phyloP scores from a whole-genome alignment of 305 asterid species.

The Solanum aculeatissimum region DNA sequence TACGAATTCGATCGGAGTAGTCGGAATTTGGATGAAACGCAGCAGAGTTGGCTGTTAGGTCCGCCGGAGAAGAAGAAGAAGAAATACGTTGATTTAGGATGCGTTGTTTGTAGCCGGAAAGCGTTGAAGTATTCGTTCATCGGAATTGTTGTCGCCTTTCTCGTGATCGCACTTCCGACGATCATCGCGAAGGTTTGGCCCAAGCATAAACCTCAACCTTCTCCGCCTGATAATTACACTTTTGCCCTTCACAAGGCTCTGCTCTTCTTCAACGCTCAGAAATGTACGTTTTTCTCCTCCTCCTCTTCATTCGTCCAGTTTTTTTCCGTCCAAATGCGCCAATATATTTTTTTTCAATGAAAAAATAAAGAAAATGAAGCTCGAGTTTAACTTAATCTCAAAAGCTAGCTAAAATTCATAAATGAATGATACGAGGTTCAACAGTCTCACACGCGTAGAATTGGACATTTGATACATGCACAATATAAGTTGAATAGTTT shows the following conservation, averaged over 20 bases:
- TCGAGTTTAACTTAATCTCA: background rate
- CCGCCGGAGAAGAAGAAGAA: slow-evolving; percentile 61
- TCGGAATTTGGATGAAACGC: slow-evolving; percentile 50
- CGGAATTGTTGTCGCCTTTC: slow-evolving; percentile 25
- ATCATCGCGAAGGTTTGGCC: slow-evolving; percentile 41
- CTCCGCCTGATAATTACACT: slow-evolving; percentile 57
- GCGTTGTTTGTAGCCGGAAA: slow-evolving; percentile 38
- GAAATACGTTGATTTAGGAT: slow-evolving; percentile 68
- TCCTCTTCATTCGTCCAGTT: background rate
- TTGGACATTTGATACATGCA: too few species aligned
- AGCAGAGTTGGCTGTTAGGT: slow-evolving; percentile 71
- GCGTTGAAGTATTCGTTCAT: slow-evolving; percentile 42
- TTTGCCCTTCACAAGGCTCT: slow-evolving; percentile 58
- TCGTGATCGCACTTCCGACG: slow-evolving; percentile 57
- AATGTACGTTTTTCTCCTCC: slow-evolving; percentile 37
- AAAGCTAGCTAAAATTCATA: background rate
- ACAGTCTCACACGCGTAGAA: background rate
- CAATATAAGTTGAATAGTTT: background rate
- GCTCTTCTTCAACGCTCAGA: slow-evolving; percentile 82
- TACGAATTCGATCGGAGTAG: background rate
- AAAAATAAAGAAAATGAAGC: too few species aligned
- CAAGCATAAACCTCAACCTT: slow-evolving; percentile 22
- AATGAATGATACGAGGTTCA: background rate
- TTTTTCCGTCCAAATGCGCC: background rate
- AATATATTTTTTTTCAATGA: too few species aligned